Conservation (phyloP, 331 rosid species). For the Dryas integrifolia region DNA sequence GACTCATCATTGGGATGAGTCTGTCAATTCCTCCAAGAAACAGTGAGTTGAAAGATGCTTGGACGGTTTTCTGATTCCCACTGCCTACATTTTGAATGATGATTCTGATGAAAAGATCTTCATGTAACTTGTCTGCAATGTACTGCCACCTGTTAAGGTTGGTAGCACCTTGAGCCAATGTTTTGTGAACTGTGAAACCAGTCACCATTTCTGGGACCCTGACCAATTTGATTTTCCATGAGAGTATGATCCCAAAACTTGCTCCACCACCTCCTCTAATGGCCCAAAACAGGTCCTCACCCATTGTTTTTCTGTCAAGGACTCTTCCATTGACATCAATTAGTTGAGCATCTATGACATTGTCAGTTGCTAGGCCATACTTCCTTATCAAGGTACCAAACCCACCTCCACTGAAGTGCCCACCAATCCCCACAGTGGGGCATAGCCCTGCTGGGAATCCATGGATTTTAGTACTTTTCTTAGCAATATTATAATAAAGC, state of each 20-base stretch:
- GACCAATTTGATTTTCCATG: slow-evolving; percentile 48
- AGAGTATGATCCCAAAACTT: slow-evolving; percentile 47
- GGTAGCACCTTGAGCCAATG: slow-evolving; percentile 29
- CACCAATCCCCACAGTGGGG: slow-evolving; percentile 58
- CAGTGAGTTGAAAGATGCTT: slow-evolving; percentile 24
- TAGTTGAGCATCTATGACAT: slow-evolving; percentile 41
- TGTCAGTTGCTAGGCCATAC: slow-evolving; percentile 44
- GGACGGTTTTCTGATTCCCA: slow-evolving; percentile 22
- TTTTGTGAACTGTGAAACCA: slow-evolving; percentile 25
- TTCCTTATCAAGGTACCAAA: slow-evolving; percentile 47
- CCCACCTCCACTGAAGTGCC: slow-evolving; percentile 57
- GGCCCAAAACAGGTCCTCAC: slow-evolving; percentile 60
- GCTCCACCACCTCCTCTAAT: slow-evolving; percentile 61
- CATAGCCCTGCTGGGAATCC: slow-evolving; percentile 60
- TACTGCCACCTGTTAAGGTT: slow-evolving; percentile 50
- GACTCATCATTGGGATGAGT: slow-evolving; percentile 39
- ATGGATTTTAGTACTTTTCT: slow-evolving; percentile 19
- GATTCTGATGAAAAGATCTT: slow-evolving; percentile 45
- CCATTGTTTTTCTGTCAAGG: slow-evolving; percentile 42
- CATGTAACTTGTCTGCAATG: slow-evolving; percentile 35
- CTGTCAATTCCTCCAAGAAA: slow-evolving; percentile 37
- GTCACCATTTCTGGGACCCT: slow-evolving; percentile 40
- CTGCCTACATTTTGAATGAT: slow-evolving; percentile 21
- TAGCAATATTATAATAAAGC: slow-evolving; percentile 42
- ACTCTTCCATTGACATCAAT: slow-evolving; percentile 39